These are phyloP conservation scores for Lepidium africanum DNA, from an alignment of 345 rosid species.

Conservation along the genomic window DNA sequence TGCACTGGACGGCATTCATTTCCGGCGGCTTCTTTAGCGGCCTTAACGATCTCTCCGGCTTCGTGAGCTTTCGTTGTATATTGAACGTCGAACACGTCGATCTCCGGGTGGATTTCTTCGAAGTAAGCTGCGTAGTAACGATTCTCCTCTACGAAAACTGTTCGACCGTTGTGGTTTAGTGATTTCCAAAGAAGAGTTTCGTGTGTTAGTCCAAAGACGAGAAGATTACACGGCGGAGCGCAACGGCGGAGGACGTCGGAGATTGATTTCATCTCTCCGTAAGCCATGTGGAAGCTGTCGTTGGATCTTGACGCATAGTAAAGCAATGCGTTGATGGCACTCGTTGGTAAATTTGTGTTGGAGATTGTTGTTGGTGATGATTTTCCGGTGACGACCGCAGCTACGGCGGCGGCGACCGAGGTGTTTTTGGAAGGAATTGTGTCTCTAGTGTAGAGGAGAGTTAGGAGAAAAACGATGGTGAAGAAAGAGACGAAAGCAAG, in stretches of 20 bases:
- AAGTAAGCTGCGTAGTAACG: conserved; percentile 87
- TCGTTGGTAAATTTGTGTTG: conserved; percentile 50
- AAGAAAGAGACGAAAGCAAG: conserved; percentile 71
- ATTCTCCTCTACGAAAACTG: conserved; percentile 81
- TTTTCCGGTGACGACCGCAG: neutral
- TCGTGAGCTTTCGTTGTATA: conserved; percentile 77
- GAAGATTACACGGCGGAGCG: conserved; percentile 76
- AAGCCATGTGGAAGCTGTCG: conserved; percentile 67
- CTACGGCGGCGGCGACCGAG: conserved; percentile 9
- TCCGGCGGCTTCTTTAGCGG: conserved; percentile 45
- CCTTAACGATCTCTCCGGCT: conserved; percentile 42
- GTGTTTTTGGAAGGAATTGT: conserved; percentile 29
- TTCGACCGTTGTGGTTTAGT: conserved; percentile 75
- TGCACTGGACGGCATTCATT: conserved; percentile 93
- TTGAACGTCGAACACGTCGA: conserved; percentile 86
- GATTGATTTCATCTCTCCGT: conserved; percentile 63
- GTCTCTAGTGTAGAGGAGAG: conserved; percentile 67
- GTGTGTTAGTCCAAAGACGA: conserved; percentile 81
- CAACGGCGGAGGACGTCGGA: conserved; percentile 83
- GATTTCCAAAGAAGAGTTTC: conserved; percentile 96
- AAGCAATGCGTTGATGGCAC: conserved; percentile 67
- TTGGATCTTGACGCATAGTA: conserved; percentile 81
- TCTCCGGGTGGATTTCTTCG: conserved; percentile 83
- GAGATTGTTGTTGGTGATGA: conserved; percentile 34
- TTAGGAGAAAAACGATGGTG: conserved; percentile 65